Evolutionary conservation across 148 eudicot genomes (phyloP), one percentile per base, ranked within the genome.

Genomic region (Amaranthus cruentus): DNA sequence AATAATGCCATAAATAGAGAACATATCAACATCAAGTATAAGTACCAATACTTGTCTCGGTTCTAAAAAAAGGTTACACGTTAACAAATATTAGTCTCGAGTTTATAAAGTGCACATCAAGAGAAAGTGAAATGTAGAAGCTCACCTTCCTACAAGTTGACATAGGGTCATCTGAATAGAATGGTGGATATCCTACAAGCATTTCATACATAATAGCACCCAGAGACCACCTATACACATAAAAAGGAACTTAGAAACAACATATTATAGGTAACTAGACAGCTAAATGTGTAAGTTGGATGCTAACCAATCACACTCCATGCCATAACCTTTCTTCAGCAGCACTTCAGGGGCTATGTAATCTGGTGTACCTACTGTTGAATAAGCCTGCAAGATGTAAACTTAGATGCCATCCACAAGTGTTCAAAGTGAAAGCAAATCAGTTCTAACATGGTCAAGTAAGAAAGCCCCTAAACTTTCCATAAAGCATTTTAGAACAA

Each of bases 171-270:
- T 95, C 98, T 55, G 98, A 95, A 77, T 95, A 95, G 71, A 95
- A 95, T 5, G 98, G 98, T 21, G 98, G 98, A 79, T 88, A 95
- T 60, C 98, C 98, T 56, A 95, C 98, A 66, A 95, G 98, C 98
- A 95, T 95, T 84, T 95, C 98, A 81, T 95, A 95, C 98, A 91
- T 89, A 76, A 95, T 95, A 71, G 98, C 98, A 53, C 98, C 98
- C 73, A 95, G 87, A 76, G 98, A 95, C 98, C 98, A 95, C 98
- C 98, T 95, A 78, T 4, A 58, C 62, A 65, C 44, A 60, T 55
- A 54, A 50, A 73, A 62, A 76, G 47, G 49, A 69, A 55, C 44
- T 75, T 5, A 72, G 6, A 70, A 54, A 55, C 52, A 57, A 43
- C 44, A 74, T 55, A 9, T 10, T 60, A 56, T 15, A 60, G 6